Evolutionary conservation across 1,139 yeast genomes (phyloP), one percentile per base, ranked within the genome.

Genomic region (Geotrichum bryndzae): DNA sequence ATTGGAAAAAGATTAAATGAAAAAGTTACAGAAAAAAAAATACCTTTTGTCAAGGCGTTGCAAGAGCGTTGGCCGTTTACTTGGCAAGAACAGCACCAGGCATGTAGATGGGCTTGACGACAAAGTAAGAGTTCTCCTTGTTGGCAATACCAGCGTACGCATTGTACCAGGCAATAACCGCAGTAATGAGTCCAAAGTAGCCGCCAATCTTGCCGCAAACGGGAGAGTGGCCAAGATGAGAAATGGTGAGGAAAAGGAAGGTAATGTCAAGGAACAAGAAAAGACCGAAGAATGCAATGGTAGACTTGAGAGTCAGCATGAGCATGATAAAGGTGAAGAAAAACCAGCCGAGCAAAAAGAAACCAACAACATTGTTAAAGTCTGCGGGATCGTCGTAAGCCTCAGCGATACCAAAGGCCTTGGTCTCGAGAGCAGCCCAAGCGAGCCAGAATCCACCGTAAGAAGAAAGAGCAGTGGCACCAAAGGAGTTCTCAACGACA

Each of bases 371-470:
- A 64, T 79, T 78, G 27, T 73, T 72, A 29, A 84, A 72, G 58
- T 79, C 74, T 57, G 78, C 76, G 50, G 76, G 80, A 22, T 63
- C 68, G 11, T 72, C 72, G 68, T 82, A 85, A 15, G 94, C 85
- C 3, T 79, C 77, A 25, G 74, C 77, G 65, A 91, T 87, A 56
- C 94, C 92, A 74, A 91, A 91, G 70, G 87, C 81, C 48, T 86
- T 84, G 61, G 86, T 84, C 66, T 83, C 79, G 64, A 91, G 81
- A 33, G 94, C 92, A 65, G 84, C 95, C 68, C 76, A 82, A 53
- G 92, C 80, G 74, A 89, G 80, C 97, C 97, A 91, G 76, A 90
- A 91, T 0, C 94, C 96, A 65, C 96, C 97, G 72, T 72, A 91
- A 6, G 95, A 87, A 25, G 86, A 77, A 63, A 90, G 79, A 2